A percentile compares a stretch with the other conserved stretches of the same genome.
phyloP scores from a whole-genome alignment of 371 early-diverging fungal genomes.

The Coemansia sp. region DNA sequence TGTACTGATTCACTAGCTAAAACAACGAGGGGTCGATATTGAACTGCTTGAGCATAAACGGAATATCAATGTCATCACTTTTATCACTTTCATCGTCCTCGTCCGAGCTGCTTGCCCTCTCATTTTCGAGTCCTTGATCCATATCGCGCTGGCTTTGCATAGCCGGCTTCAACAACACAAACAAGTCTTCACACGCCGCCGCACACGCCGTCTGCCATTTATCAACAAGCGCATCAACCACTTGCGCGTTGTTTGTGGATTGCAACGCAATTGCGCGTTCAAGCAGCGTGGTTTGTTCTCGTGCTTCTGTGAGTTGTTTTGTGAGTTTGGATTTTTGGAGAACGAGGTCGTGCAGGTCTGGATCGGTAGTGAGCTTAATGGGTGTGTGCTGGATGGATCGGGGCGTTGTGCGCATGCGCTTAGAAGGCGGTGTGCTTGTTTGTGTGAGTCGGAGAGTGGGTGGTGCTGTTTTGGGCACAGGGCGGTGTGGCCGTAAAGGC shows the following conservation, averaged over 20 bases:
- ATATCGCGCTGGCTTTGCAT: slow-evolving; percentile 37
- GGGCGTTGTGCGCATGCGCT: slow-evolving; percentile 8
- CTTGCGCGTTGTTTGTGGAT: slow-evolving; percentile 18
- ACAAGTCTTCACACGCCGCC: slow-evolving; percentile 34
- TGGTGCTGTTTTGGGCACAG: too few relatives aligned
- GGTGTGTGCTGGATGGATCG: not conserved
- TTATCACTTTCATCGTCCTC: not conserved
- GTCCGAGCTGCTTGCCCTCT: not conserved
- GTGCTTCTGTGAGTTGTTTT: slow-evolving; percentile 8
- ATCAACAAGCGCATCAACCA: slow-evolving; percentile 19
- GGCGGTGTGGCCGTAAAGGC: not conserved
- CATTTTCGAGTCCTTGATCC: not conserved
- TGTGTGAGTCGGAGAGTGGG: too few relatives aligned
- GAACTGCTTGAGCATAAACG: slow-evolving; percentile 34
- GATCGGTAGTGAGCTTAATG: not conserved
- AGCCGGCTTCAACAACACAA: slow-evolving; percentile 27
- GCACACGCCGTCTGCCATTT: slow-evolving; percentile 42
- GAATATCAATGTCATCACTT: slow-evolving; percentile 17
- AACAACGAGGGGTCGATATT: slow-evolving; percentile 39
- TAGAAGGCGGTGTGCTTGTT: not conserved
- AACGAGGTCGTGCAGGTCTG: slow-evolving; percentile 5
- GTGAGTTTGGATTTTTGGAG: slow-evolving; percentile 19
- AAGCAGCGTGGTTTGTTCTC: slow-evolving; percentile 20
- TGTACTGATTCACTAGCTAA: not conserved
- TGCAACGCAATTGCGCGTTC: slow-evolving; percentile 26